Percentiles rank a stretch among this genome's conserved stretches.
Conservation (phyloP, 306 rosid species). For the Medicago lupulina region DNA sequence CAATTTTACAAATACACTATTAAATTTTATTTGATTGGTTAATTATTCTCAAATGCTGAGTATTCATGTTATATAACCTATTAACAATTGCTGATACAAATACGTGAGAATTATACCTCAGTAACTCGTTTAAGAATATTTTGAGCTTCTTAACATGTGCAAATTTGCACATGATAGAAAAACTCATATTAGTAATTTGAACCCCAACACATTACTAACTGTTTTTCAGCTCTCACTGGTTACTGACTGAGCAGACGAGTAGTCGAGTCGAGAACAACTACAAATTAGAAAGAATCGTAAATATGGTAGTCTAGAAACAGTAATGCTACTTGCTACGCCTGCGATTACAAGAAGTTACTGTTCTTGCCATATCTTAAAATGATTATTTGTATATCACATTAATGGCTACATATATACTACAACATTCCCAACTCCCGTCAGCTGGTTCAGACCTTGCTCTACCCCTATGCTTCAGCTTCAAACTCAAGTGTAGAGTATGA, state of each 20-base stretch:
- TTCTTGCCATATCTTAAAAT: constrained; percentile 15
- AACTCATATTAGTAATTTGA: too few relatives aligned
- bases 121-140: background rate
- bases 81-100: background rate
- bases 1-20: too few relatives aligned
- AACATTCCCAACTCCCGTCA: constrained; percentile 30
- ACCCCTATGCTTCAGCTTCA: constrained; percentile 2
- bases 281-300: constrained; percentile 14
- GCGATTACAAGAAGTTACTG: constrained; percentile 4
- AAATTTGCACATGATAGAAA: too few relatives aligned
- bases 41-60: too few relatives aligned
- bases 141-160: too few relatives aligned
- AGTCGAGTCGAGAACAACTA: constrained; percentile 10
- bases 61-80: background rate
- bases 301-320: background rate
- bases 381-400: constrained; percentile 3
- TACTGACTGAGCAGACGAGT: too few relatives aligned
- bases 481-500: constrained; percentile 18
- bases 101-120: background rate
- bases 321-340: background rate
- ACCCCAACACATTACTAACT: too few relatives aligned
- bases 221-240: too few relatives aligned
- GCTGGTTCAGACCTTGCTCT: constrained; percentile 13
- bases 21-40: too few relatives aligned
- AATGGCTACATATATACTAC: constrained; percentile 11